Base-by-base conservation (phyloP, 352 stramenopile genomes). In the Phytophthora fragariaefolia region DNA sequence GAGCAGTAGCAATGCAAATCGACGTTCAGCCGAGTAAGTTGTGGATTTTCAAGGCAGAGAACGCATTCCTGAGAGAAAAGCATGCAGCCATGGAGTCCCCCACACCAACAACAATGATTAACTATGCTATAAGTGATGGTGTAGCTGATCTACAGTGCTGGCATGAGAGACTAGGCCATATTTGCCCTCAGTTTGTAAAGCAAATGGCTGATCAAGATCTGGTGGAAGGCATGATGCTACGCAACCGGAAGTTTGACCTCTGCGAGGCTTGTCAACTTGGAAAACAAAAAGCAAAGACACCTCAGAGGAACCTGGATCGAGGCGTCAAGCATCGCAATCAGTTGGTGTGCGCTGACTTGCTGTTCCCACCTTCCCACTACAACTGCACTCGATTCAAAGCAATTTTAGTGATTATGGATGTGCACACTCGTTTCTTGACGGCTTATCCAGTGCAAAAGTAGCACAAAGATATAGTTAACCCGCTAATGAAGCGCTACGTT, bases 231-330 rank as follows among this genome's bases (percentile, higher is more conserved):
- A 63, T 47, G 43, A 55, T 20, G 27, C 20, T 63, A 15, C 43
- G 23, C 0, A 56, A 56, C 1, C n/a, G 56, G 15, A 2, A 40
- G 3, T 63, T 63, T 12, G 20, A 46, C 20, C 1, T 63, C 4
- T 63, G 46, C n/a, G 56, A 63, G 26, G 28, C 45, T 3, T 63
- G 45, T 50, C 56, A 63, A 13, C 32, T 56, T 2, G 56, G 28
- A 3, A 63, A 63, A 28, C 56, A 63, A 8, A 28, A 23, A 32
- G 43, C 10, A 2, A 54, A 54, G 9, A 23, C 27, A 3, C 17
- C 42, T 6, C 9, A 22, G 1, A 38, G n/a, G 9, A 1, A 49
- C 5, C 18, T 61, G 15, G 54, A 61, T 0, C 40, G 54, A 20
- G 24, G 42, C 7, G 26, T 61, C 3, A 53, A 61, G 5, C 6